A percentile compares a stretch with the other conserved stretches of the same genome.
Evolutionary conservation across 106 monocot genomes (phyloP).

Genomic region (Allium fistulosum): DNA sequence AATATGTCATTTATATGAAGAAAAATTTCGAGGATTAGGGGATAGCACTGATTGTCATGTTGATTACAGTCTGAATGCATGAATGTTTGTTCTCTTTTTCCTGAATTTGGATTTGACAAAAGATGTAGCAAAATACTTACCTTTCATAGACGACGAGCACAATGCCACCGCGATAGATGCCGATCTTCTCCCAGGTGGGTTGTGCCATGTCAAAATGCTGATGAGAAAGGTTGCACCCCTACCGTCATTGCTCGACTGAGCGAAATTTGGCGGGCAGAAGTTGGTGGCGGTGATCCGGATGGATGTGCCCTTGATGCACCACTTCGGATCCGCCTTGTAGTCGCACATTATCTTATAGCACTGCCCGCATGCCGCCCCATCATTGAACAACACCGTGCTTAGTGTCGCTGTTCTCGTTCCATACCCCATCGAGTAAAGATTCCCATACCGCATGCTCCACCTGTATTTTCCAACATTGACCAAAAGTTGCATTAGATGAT

Average conservation of each 20-base stretch:
- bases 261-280: conserved; percentile 13
- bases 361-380: conserved; percentile 4
- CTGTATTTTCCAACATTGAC: no score
- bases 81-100: no score
- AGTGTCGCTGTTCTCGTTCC: conserved; percentile 8
- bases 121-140: not conserved
- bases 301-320: conserved; percentile 12
- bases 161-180: not conserved
- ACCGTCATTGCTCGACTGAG: conserved; percentile 3
- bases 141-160: not conserved
- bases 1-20: no score
- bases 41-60: no score
- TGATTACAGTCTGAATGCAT: no score
- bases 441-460: conserved; percentile 13
- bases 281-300: conserved; percentile 13
- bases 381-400: conserved; percentile 12
- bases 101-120: no score
- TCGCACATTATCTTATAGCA: conserved; percentile 7
- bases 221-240: conserved; percentile 9
- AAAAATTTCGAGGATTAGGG: no score
- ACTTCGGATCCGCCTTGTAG: not conserved
- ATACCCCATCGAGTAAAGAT: conserved; percentile 8
- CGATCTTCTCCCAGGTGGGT: not conserved
- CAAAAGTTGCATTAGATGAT: no score
- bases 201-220: not conserved